These are phyloP conservation scores for Citrus hindsii DNA, from an alignment of 345 rosid species.

Conservation along the genomic window DNA sequence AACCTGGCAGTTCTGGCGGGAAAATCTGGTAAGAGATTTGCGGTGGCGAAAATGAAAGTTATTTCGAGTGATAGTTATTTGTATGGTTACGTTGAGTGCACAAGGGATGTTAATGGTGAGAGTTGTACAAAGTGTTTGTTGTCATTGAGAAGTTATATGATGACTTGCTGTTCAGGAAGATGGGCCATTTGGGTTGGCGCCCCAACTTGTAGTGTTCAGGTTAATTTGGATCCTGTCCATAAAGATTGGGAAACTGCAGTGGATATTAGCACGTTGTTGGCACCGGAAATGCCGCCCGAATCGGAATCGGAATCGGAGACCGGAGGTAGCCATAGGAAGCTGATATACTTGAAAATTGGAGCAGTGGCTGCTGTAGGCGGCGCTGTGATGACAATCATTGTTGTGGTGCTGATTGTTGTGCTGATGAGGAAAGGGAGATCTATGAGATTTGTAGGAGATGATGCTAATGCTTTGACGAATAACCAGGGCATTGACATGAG, in stretches of 20 bases:
- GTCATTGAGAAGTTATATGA: neutral
- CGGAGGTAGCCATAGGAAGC: neutral
- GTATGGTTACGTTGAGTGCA: constrained; percentile 14
- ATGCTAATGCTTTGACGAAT: neutral
- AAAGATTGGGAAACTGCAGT: constrained; percentile 8
- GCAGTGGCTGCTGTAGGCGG: neutral
- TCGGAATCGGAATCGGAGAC: neutral
- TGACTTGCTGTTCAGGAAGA: neutral
- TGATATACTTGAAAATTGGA: neutral
- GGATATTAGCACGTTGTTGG: neutral
- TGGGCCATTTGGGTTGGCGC: constrained; percentile 3
- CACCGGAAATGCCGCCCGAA: neutral
- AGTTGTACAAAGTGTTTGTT: constrained; percentile 3
- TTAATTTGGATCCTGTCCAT: constrained; percentile 8
- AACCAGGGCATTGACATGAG: neutral
- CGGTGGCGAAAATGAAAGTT: neutral
- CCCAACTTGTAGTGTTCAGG: constrained; percentile 3
- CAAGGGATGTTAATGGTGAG: constrained; percentile 9
- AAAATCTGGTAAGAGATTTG: neutral
- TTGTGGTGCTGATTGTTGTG: neutral
- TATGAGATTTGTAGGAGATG: neutral
- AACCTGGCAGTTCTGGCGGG: neutral
- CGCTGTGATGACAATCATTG: neutral
- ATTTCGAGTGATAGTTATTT: neutral
- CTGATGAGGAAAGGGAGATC: neutral